These are phyloP conservation scores for Pseudocercospora crystallina DNA, from an alignment of 2,329 filamentous ascomycete species.

Conservation along the genomic window DNA sequence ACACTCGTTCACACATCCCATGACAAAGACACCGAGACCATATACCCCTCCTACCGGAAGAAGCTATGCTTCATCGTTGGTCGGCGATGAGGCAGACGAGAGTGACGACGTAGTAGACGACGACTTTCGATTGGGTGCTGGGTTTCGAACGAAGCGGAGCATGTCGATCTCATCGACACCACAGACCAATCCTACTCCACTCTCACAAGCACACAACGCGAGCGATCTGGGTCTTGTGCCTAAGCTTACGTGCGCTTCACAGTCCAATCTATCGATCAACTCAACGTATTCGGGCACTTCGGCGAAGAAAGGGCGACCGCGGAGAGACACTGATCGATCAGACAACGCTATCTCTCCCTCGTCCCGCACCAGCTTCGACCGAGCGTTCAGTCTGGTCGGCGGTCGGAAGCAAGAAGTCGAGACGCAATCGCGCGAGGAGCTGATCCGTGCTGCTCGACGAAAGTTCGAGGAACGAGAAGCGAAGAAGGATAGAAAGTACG, in stretches of 20 bases:
- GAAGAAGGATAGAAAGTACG: constrained; percentile 55
- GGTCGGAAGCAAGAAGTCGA: constrained; percentile 47
- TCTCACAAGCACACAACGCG: constrained; percentile 36
- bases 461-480: constrained; percentile 61
- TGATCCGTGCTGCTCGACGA: constrained; percentile 55
- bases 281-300: constrained; percentile 38
- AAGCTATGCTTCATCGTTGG: constrained; percentile 51
- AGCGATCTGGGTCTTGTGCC: constrained; percentile 44
- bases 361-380: constrained; percentile 58
- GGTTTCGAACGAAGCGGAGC: constrained; percentile 40
- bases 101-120: constrained; percentile 47
- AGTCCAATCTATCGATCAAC: constrained; percentile 53
- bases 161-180: constrained; percentile 44
- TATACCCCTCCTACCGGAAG: constrained; percentile 55
- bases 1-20: constrained; percentile 54
- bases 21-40: constrained; percentile 56
- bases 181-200: constrained; percentile 27
- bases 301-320: constrained; percentile 40
- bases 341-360: constrained; percentile 52
- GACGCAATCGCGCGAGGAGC: constrained; percentile 54
- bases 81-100: constrained; percentile 43
- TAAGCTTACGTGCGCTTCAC: constrained; percentile 51
- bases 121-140: constrained; percentile 41
- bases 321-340: constrained; percentile 49
- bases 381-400: constrained; percentile 51